These are phyloP conservation scores for Endocalyx cinctus DNA, from an alignment of 2,329 filamentous ascomycete species.

Conservation along the genomic window DNA sequence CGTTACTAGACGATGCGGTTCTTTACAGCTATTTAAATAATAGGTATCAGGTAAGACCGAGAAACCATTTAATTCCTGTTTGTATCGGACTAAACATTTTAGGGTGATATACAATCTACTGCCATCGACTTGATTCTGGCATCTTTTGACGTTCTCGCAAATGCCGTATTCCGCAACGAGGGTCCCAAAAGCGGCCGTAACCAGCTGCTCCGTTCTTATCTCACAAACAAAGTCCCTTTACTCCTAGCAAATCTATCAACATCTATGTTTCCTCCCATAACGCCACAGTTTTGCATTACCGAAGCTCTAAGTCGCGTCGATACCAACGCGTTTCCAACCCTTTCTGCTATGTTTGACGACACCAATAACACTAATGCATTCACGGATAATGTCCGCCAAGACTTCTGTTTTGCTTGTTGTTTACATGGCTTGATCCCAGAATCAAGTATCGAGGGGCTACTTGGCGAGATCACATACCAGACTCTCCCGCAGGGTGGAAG, in stretches of 20 bases:
- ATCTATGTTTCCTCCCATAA: conserved; percentile 72
- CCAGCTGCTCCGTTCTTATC: conserved; percentile 79
- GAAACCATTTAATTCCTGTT: background rate
- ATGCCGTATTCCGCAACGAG: conserved; percentile 69
- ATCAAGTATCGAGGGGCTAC: conserved; percentile 69
- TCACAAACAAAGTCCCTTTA: conserved; percentile 64
- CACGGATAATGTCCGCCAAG: conserved; percentile 55
- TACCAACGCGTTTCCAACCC: conserved; percentile 66
- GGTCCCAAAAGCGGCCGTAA: conserved; percentile 52
- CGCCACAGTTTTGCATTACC: conserved; percentile 63
- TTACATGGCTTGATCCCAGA: conserved; percentile 81
- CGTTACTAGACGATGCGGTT: conserved; percentile 74
- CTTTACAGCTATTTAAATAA: conserved; percentile 79
- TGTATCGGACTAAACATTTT: conserved; percentile 21
- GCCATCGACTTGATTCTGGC: conserved; percentile 81
- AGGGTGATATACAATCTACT: conserved; percentile 73
- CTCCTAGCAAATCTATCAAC: conserved; percentile 47
- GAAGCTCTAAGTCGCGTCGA: conserved; percentile 77
- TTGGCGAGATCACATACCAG: conserved; percentile 81
- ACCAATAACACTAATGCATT: conserved; percentile 53
- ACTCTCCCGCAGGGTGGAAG: conserved; percentile 69
- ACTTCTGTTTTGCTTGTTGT: conserved; percentile 88
- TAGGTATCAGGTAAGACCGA: conserved; percentile 64
- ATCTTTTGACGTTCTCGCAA: conserved; percentile 84
- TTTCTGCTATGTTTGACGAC: conserved; percentile 56